A percentile compares a stretch with the other conserved stretches of the same genome.
phyloP scores from a whole-genome alignment of 164 flowering plant species.

The Magnolia sinica region DNA sequence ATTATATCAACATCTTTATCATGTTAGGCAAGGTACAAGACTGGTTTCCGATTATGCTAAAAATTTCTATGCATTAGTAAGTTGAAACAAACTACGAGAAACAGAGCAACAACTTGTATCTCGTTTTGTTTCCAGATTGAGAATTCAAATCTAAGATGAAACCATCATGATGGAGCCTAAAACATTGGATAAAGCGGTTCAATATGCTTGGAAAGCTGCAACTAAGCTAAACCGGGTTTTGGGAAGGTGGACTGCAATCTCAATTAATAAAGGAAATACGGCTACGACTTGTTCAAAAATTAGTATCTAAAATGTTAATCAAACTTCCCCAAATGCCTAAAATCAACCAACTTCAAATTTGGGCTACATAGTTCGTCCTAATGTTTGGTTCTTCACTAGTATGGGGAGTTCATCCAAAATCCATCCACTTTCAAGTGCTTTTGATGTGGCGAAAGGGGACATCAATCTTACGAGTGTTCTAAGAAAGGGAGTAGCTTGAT shows the following conservation, averaged over 20 bases:
- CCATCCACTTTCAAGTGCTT: neutral
- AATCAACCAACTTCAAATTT: neutral
- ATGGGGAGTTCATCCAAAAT: neutral
- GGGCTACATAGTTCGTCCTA: neutral
- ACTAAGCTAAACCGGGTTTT: neutral
- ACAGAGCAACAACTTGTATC: neutral
- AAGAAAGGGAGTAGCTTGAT: neutral
- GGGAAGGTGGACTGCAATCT: neutral
- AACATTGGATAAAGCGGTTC: neutral
- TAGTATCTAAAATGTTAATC: neutral
- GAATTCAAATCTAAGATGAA: neutral
- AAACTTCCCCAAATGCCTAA: neutral
- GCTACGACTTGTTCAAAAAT: neutral
- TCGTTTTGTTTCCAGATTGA: neutral
- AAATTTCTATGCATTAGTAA: conserved; percentile 1
- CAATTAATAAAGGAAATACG: neutral
- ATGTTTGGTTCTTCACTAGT: neutral
- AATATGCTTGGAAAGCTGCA: neutral
- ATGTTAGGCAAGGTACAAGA: neutral
- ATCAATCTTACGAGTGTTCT: neutral
- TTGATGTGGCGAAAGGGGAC: neutral
- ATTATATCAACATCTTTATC: neutral
- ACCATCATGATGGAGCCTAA: neutral
- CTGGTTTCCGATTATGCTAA: neutral
- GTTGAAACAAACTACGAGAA: neutral